These are phyloP conservation scores for Megacollybia marginata DNA, from an alignment of 768 basidiomycete species.

Conservation along the genomic window DNA sequence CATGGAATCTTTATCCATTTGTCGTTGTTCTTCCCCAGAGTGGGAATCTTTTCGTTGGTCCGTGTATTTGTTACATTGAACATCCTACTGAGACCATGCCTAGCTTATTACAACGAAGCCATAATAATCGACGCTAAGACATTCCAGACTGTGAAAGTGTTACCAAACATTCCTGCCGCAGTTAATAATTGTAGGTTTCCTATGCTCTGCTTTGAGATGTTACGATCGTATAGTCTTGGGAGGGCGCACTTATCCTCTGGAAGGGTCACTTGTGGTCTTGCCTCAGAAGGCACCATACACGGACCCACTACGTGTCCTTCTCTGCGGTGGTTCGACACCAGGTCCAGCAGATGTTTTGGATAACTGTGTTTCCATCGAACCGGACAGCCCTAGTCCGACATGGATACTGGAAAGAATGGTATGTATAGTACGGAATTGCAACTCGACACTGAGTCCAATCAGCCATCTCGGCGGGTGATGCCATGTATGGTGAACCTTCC, in stretches of 20 bases:
- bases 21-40: constrained; percentile 58
- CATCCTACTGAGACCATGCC: background rate
- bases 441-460: background rate
- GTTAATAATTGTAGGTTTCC: constrained; percentile 51
- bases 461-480: constrained; percentile 74
- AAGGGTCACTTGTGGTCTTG: constrained; percentile 62
- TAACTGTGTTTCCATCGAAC: constrained; percentile 64
- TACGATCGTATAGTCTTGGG: constrained; percentile 36
- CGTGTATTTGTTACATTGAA: constrained; percentile 11
- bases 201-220: background rate
- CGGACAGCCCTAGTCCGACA: constrained; percentile 51
- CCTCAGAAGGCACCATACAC: constrained; percentile 72
- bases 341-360: constrained; percentile 46
- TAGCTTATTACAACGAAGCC: constrained; percentile 78
- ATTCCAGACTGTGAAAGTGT: constrained; percentile 47
- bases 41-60: constrained; percentile 63
- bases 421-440: constrained; percentile 11
- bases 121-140: constrained; percentile 62
- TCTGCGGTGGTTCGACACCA: constrained; percentile 71
- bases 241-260: constrained; percentile 73
- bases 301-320: constrained; percentile 55
- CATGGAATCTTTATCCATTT: constrained; percentile 78
- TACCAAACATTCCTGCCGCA: constrained; percentile 71
- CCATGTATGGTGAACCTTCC: constrained; percentile 58
- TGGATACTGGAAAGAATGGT: constrained; percentile 83